Evolutionary conservation across 306 rosid species (phyloP).

Genomic region (Glycine tomentella): DNA sequence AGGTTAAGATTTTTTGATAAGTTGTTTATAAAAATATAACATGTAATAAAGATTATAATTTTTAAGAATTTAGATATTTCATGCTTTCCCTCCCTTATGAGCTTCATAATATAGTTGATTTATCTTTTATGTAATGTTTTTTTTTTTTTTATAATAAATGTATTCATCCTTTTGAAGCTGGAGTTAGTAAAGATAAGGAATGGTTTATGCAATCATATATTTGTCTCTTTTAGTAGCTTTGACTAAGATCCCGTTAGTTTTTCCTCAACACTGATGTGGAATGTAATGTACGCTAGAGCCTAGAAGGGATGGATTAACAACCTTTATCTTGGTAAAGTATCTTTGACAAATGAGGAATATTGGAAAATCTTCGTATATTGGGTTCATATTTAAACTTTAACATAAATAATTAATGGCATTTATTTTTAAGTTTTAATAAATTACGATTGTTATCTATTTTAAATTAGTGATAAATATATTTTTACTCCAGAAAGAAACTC

Average conservation of each 20-base stretch:
- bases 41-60: too few relatives aligned
- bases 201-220: not conserved
- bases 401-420: not conserved
- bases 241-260: not conserved
- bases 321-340: not conserved
- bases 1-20: slow-evolving; percentile 20
- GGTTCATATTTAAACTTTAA: not conserved
- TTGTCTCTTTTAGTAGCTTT: slow-evolving; percentile 6
- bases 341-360: not conserved
- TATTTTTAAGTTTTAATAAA: too few relatives aligned
- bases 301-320: not conserved
- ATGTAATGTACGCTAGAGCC: not conserved
- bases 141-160: not conserved
- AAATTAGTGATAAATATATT: not conserved
- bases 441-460: not conserved
- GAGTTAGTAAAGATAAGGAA: not conserved
- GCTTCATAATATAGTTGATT: too few relatives aligned
- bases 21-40: not conserved
- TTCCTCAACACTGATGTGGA: not conserved
- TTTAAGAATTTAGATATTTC: too few relatives aligned
- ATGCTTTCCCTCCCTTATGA: too few relatives aligned
- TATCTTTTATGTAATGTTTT: not conserved
- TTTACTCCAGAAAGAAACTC: not conserved
- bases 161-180: not conserved
- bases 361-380: not conserved